Evolutionary conservation across 2,329 filamentous ascomycete species (phyloP).

Genomic region (Pestalotiopsis sp.): DNA sequence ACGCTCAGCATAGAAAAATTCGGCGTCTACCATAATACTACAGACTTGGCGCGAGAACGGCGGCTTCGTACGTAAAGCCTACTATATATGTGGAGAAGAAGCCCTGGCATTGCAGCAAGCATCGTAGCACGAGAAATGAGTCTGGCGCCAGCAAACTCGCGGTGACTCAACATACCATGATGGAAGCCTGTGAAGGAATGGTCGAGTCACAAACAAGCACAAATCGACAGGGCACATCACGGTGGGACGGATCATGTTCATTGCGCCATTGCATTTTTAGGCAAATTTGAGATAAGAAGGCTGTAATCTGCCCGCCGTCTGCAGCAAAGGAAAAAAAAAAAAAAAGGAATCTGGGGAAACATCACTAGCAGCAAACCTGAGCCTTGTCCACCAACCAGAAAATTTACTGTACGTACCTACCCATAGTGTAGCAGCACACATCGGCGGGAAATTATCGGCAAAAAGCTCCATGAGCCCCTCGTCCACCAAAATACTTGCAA

Average conservation of each 20-base stretch:
- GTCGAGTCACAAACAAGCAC: neutral
- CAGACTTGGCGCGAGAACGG: neutral
- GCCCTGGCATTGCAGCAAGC: neutral
- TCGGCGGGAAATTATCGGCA: slow-evolving; percentile 6
- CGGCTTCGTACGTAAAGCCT: neutral
- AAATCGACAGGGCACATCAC: neutral
- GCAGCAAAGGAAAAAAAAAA: neutral
- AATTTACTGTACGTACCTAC: neutral
- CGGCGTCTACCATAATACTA: neutral
- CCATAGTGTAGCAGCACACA: neutral
- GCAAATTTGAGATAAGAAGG: neutral
- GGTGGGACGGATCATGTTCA: neutral
- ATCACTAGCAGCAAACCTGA: neutral
- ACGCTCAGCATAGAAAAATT: neutral
- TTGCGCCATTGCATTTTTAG: neutral
- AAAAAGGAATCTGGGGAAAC: neutral
- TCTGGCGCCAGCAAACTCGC: neutral
- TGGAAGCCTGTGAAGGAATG: neutral
- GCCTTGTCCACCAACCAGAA: neutral
- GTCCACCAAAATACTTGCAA: slow-evolving; percentile 10
- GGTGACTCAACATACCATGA: neutral
- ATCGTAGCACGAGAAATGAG: neutral
- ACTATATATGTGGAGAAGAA: neutral
- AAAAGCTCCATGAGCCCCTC: slow-evolving; percentile 9
- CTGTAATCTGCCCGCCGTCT: neutral